These are phyloP conservation scores for Candida stauntonica DNA, from an alignment of 805 yeast species.

Conservation along the genomic window DNA sequence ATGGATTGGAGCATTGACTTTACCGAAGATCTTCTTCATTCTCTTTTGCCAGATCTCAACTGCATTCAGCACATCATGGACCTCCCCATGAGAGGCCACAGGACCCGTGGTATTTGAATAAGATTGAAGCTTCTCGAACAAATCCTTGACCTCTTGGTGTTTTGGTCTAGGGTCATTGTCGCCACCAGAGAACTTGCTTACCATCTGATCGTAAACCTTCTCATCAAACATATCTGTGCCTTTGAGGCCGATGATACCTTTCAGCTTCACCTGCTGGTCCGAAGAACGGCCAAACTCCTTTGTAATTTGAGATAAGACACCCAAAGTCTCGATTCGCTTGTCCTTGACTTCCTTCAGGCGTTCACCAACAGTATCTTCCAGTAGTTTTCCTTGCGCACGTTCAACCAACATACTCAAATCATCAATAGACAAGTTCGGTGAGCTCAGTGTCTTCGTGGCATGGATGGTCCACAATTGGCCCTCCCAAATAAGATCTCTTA, in stretches of 20 bases:
- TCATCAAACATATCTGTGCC: slow-evolving; percentile 7
- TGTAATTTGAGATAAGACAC: slow-evolving; percentile 8
- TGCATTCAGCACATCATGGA: slow-evolving; percentile 15
- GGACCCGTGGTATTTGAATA: background rate
- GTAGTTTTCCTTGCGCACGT: slow-evolving; percentile 5
- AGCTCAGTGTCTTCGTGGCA: slow-evolving; percentile 7
- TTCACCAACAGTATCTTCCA: slow-evolving; percentile 6
- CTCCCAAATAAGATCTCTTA: slow-evolving; percentile 11
- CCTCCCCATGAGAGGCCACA: slow-evolving; percentile 16
- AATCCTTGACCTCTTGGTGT: slow-evolving; percentile 26
- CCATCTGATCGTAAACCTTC: slow-evolving; percentile 6
- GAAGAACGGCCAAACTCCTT: slow-evolving; percentile 4
- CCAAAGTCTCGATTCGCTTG: slow-evolving; percentile 17
- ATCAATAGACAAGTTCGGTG: slow-evolving; percentile 8
- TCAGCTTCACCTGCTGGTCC: slow-evolving; percentile 3
- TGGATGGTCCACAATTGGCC: slow-evolving; percentile 16
- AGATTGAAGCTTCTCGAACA: slow-evolving; percentile 23
- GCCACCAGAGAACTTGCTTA: slow-evolving; percentile 28
- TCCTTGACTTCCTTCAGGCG: slow-evolving; percentile 12
- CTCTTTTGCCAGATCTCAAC: slow-evolving; percentile 36
- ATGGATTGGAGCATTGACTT: slow-evolving; percentile 31
- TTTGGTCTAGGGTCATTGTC: slow-evolving; percentile 29
- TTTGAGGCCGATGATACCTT: background rate
- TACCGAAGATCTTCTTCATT: slow-evolving; percentile 32
- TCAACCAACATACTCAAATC: slow-evolving; percentile 1